These are phyloP conservation scores for Flaveria ramosissima DNA, from an alignment of 129 eudicot species.

Conservation along the genomic window DNA sequence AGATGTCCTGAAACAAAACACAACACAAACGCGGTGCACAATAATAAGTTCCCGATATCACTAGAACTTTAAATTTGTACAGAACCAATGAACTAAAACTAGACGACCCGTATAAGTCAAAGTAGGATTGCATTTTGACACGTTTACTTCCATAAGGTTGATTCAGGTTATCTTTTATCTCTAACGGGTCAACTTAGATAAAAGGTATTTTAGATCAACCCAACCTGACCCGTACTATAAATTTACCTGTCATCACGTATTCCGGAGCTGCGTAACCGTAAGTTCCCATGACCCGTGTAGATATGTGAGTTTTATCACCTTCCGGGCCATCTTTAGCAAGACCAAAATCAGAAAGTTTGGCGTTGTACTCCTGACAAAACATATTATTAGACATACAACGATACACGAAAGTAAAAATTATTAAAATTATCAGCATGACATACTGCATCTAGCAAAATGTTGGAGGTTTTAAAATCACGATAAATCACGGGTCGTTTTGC, in stretches of 20 bases:
- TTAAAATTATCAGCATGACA: slow-evolving; percentile 23
- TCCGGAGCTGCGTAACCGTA: slow-evolving; percentile 97
- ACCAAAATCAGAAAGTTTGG: slow-evolving; percentile 95
- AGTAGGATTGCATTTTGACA: too few relatives aligned
- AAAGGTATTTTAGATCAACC: background rate
- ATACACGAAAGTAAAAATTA: background rate
- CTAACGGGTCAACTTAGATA: background rate
- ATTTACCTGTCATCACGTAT: slow-evolving; percentile 85
- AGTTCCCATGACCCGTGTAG: slow-evolving; percentile 98
- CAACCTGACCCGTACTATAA: background rate
- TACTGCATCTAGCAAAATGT: slow-evolving; percentile 89
- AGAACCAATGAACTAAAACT: background rate
- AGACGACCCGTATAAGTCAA: too few relatives aligned
- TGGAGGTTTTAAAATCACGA: slow-evolving; percentile 95
- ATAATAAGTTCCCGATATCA: background rate
- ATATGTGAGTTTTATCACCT: slow-evolving; percentile 92
- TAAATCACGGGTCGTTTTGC: slow-evolving; percentile 88
- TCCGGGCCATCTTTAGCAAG: slow-evolving; percentile 98
- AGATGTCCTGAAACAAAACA: slow-evolving; percentile 39
- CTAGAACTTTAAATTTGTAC: too few relatives aligned
- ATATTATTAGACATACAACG: slow-evolving; percentile 2
- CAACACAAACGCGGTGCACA: background rate
- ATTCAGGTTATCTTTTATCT: background rate
- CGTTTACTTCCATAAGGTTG: background rate
- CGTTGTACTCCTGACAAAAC: slow-evolving; percentile 75